Evolutionary conservation across 768 basidiomycete species (phyloP).

Genomic region (Lenzites betulinus): DNA sequence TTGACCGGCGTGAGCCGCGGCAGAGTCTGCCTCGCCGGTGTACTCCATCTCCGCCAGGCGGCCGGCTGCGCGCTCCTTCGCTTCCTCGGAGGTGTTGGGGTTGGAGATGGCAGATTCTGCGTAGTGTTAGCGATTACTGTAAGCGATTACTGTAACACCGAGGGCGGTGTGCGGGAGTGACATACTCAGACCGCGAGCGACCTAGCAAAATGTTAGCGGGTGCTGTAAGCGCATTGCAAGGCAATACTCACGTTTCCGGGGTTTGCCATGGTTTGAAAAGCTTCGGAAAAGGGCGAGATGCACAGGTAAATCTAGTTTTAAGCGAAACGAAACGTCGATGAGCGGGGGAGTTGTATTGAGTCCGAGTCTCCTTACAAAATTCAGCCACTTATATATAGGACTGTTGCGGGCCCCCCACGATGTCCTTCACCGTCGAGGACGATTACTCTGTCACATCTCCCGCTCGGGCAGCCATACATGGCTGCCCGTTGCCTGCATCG

Average conservation of each 20-base stretch:
- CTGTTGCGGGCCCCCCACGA: too few species aligned
- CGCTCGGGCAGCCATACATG: neutral
- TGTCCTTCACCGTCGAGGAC: neutral
- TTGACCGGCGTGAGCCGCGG: conserved; percentile 18
- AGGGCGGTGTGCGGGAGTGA: too few species aligned
- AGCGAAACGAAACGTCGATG: too few species aligned
- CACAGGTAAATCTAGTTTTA: too few species aligned
- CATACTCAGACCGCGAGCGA: conserved; percentile 23
- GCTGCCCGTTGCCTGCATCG: neutral
- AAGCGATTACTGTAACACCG: neutral
- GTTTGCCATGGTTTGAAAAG: conserved; percentile 21
- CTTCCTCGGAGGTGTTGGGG: conserved; percentile 23
- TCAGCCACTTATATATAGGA: too few species aligned
- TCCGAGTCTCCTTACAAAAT: too few species aligned
- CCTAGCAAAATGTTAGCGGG: neutral
- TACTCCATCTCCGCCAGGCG: conserved; percentile 15
- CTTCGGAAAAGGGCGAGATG: too few species aligned
- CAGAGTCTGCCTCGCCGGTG: conserved; percentile 13
- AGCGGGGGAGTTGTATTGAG: too few species aligned
- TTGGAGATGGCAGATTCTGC: conserved; percentile 21
- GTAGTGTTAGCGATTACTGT: neutral
- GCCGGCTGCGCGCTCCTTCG: conserved; percentile 16
- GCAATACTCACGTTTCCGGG: conserved; percentile 20
- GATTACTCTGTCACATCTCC: neutral
- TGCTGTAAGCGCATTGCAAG: neutral